Evolutionary conservation across 1,284 basidiomycete genomes (phyloP).

Genomic region (Macrocybe sp.): DNA sequence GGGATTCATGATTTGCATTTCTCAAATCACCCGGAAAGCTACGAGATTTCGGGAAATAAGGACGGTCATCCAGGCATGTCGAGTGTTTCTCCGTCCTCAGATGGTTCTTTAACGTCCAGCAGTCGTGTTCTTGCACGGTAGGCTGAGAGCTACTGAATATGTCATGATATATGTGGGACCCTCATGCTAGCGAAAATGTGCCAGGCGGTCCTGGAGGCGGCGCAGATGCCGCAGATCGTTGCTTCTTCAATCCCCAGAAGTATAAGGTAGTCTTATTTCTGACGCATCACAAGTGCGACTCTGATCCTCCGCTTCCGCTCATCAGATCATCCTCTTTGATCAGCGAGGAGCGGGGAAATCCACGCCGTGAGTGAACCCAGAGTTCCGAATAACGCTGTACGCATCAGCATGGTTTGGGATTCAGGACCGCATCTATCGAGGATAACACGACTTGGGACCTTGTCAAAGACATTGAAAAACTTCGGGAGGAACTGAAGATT

Average conservation of each 20-base stretch:
- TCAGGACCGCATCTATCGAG: constrained; percentile 67
- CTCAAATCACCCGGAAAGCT: constrained; percentile 38
- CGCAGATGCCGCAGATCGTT: constrained; percentile 57
- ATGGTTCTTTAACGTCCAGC: constrained; percentile 1
- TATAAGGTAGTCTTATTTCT: constrained; percentile 57
- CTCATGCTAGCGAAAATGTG: neutral
- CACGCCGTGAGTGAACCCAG: constrained; percentile 52
- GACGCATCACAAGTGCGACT: constrained; percentile 9
- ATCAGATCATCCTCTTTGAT: constrained; percentile 74
- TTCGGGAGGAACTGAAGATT: constrained; percentile 68
- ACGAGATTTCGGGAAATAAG: constrained; percentile 75
- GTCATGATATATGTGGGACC: neutral
- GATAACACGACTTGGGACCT: constrained; percentile 96
- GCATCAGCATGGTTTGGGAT: neutral
- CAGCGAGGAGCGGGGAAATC: constrained; percentile 87
- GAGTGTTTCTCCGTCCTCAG: neutral
- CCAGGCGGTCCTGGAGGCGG: constrained; percentile 76
- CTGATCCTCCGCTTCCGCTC: constrained; percentile 2
- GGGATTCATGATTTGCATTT: constrained; percentile 1
- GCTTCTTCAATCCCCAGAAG: constrained; percentile 78
- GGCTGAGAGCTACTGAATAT: constrained; percentile 10
- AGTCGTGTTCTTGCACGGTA: constrained; percentile 84
- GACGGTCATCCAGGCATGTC: constrained; percentile 66
- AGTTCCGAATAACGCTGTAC: neutral
- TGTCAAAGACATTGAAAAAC: constrained; percentile 83